Percentiles rank a stretch among this genome's conserved stretches.
phyloP scores from a whole-genome alignment of 1,284 basidiomycete species.

The Pseudozyma hubeiensis region DNA sequence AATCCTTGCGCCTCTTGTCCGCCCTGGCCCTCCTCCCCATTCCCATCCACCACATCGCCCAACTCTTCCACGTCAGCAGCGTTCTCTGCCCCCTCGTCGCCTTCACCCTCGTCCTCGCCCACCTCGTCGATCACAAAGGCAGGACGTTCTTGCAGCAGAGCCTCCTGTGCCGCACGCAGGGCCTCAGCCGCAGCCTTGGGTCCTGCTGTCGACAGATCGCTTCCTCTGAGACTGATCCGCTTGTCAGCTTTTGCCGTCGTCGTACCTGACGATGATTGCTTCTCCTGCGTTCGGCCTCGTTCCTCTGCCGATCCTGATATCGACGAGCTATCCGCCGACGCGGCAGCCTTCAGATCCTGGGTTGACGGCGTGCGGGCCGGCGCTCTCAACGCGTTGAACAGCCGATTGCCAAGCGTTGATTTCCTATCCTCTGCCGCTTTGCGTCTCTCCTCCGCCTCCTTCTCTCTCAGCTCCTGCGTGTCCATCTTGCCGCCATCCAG shows the following conservation, averaged over 20 bases:
- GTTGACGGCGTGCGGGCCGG: slow-evolving; percentile 30
- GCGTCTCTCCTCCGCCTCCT: slow-evolving; percentile 42
- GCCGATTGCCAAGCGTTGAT: slow-evolving; percentile 47
- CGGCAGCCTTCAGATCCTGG: slow-evolving; percentile 27
- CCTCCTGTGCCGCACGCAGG: slow-evolving; percentile 55
- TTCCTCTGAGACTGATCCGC: slow-evolving; percentile 46
- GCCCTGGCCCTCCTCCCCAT: slow-evolving; percentile 22
- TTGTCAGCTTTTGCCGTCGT: slow-evolving; percentile 24
- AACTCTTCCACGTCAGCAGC: slow-evolving; percentile 40
- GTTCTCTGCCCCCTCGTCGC: slow-evolving; percentile 38
- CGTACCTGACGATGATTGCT: slow-evolving; percentile 12
- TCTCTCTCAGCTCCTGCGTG: slow-evolving; percentile 52
- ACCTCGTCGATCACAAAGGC: slow-evolving; percentile 64
- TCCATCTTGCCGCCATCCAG: slow-evolving; percentile 53
- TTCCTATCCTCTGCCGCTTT: slow-evolving; percentile 36
- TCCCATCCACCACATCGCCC: slow-evolving; percentile 25
- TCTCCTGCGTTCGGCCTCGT: slow-evolving; percentile 32
- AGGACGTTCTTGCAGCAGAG: slow-evolving; percentile 54
- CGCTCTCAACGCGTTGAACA: slow-evolving; percentile 47
- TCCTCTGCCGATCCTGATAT: slow-evolving; percentile 10
- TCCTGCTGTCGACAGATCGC: slow-evolving; percentile 50
- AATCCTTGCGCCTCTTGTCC: slow-evolving; percentile 32
- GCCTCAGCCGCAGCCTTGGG: slow-evolving; percentile 57
- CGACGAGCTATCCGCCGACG: slow-evolving; percentile 6
- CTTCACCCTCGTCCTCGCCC: slow-evolving; percentile 46